A percentile compares a stretch with the other conserved stretches of the same genome.
Conservation (phyloP, 164 flowering plant genomes). For the Vitis rupestris region DNA sequence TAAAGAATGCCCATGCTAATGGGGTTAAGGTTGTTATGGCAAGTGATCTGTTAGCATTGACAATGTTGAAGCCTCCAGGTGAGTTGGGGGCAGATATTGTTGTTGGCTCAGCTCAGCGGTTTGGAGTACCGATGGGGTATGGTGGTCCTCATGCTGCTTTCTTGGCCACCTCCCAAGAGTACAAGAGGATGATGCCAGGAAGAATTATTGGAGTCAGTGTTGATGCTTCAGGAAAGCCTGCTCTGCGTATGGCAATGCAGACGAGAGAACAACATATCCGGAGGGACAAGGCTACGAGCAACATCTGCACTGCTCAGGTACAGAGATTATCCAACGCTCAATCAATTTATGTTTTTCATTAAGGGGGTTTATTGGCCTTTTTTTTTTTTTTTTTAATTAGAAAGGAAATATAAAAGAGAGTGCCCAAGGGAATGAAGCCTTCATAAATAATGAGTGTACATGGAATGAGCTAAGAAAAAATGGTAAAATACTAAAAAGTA, state of each 20-base stretch:
- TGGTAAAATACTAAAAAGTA: too few species aligned
- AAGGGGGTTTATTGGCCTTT: not conserved
- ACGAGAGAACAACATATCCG: constrained; percentile 98
- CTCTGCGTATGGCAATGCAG: constrained; percentile 98
- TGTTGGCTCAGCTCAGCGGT: constrained; percentile 94
- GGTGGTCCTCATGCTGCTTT: constrained; percentile 99
- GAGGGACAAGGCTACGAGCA: constrained; percentile 99
- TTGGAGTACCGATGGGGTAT: constrained; percentile 99
- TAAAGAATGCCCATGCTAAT: constrained; percentile 86
- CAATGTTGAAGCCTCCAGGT: constrained; percentile 95
- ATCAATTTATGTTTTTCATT: not conserved
- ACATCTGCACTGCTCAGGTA: constrained; percentile 99
- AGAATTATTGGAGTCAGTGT: constrained; percentile 95
- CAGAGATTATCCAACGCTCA: not conserved
- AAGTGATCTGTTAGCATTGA: constrained; percentile 81
- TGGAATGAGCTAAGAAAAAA: too few species aligned
- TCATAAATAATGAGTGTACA: too few species aligned
- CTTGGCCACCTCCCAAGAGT: constrained; percentile 94
- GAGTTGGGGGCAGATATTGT: constrained; percentile 92
- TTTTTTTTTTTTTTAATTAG: not conserved
- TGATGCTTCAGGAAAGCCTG: constrained; percentile 90
- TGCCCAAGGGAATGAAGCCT: too few species aligned
- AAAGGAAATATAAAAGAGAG: too few species aligned
- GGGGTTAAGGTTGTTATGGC: constrained; percentile 99
- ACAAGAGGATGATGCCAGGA: constrained; percentile 99